phyloP scores from a whole-genome alignment of 108 stramenopile species.

The Cyclotella sp. region DNA sequence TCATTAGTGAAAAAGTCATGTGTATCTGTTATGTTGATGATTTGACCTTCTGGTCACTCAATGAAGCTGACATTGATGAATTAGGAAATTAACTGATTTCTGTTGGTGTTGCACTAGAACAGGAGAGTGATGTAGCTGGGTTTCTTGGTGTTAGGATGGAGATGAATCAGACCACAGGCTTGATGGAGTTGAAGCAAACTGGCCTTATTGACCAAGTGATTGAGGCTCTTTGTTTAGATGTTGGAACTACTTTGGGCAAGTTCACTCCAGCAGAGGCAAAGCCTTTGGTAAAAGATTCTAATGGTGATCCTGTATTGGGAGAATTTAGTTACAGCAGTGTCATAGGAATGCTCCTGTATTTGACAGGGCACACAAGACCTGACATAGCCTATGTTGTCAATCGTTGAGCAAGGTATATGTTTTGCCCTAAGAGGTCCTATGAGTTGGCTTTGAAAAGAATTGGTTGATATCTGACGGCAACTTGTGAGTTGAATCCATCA shows the following conservation, averaged over 20 bases:
- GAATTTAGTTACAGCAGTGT: background rate
- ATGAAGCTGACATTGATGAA: constrained; percentile 7
- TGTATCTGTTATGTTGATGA: constrained; percentile 14
- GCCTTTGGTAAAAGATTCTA: background rate
- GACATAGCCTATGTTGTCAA: background rate
- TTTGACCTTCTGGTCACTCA: constrained; percentile 28
- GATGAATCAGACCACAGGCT: background rate
- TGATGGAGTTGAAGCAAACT: background rate
- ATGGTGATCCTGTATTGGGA: background rate
- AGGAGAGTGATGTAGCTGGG: background rate
- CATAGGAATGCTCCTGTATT: background rate
- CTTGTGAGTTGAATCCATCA: background rate
- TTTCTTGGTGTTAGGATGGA: background rate
- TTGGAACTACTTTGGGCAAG: background rate
- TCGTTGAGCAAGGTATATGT: background rate
- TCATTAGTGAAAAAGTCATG: constrained; percentile 2
- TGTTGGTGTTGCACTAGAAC: background rate
- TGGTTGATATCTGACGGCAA: background rate
- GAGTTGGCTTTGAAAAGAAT: background rate
- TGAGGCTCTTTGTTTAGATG: background rate
- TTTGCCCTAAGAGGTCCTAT: background rate
- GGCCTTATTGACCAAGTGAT: background rate
- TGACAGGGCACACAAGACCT: background rate
- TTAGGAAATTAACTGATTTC: background rate
- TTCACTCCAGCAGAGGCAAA: background rate